A percentile compares a stretch with the other conserved stretches of the same genome.
Evolutionary conservation across 2,329 filamentous ascomycete genomes (phyloP).

Genomic region (Microsporum canis): DNA sequence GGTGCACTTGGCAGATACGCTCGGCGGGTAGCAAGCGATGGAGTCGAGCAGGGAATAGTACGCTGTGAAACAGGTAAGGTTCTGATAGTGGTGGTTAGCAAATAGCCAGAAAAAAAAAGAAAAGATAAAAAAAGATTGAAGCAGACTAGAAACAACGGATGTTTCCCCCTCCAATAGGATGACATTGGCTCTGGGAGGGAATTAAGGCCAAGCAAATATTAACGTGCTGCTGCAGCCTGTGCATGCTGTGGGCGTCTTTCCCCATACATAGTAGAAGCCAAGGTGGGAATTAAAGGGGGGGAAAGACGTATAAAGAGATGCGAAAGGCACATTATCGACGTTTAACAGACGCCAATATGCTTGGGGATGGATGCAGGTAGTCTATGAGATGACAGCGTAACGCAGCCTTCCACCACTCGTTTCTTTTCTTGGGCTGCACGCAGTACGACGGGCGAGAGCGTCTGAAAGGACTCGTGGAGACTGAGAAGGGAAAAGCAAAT

Average conservation of each 20-base stretch:
- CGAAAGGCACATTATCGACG: no score
- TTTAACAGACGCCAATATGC: not conserved
- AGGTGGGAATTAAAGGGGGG: not conserved
- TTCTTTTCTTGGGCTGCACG: not conserved
- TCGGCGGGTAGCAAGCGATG: slow-evolving; percentile 1
- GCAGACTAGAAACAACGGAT: not conserved
- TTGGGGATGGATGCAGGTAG: not conserved
- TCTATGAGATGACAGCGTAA: not conserved
- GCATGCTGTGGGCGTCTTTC: not conserved
- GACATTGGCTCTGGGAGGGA: not conserved
- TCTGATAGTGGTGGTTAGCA: slow-evolving; percentile 2
- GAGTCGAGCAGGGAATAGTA: not conserved
- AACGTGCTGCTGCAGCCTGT: not conserved
- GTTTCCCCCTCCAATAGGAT: slow-evolving; percentile 2
- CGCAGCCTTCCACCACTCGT: not conserved
- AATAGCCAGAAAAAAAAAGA: not conserved
- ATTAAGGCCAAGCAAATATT: not conserved
- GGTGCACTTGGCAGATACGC: not conserved
- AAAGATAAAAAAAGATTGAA: not conserved
- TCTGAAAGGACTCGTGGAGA: not conserved
- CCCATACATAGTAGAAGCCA: not conserved
- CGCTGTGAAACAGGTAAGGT: slow-evolving; percentile 1
- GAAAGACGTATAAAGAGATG: not conserved
- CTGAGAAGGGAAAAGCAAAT: not conserved
- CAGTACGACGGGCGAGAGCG: not conserved